These are phyloP conservation scores for Suillus lakei DNA, from an alignment of 768 basidiomycete genomes.

Conservation along the genomic window DNA sequence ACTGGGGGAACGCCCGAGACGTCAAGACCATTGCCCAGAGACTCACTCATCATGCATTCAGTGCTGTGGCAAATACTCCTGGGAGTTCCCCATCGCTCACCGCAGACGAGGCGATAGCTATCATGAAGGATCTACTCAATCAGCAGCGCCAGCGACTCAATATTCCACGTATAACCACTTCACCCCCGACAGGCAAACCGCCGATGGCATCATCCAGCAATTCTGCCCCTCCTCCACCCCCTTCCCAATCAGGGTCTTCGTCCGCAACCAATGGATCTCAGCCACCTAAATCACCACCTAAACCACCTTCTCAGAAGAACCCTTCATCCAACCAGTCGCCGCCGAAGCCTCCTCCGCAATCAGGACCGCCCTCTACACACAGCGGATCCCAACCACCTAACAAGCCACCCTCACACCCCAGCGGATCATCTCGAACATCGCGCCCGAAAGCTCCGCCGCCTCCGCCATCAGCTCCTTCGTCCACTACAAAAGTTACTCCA, in stretches of 20 bases:
- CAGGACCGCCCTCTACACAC: constrained; percentile 8
- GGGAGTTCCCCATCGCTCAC: constrained; percentile 30
- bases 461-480: constrained; percentile 9
- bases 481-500: constrained; percentile 1
- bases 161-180: constrained; percentile 20
- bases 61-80: constrained; percentile 20
- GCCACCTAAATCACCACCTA: constrained; percentile 25
- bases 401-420: background rate
- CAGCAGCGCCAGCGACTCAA: constrained; percentile 30
- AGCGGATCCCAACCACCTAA: background rate
- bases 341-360: constrained; percentile 18
- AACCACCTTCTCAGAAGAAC: constrained; percentile 11
- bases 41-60: constrained; percentile 48
- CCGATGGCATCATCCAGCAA: constrained; percentile 22
- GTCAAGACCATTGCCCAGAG: constrained; percentile 56
- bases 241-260: constrained; percentile 22
- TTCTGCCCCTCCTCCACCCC: constrained; percentile 27
- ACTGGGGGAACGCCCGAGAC: constrained; percentile 77
- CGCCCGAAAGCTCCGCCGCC: constrained; percentile 9
- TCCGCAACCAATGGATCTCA: constrained; percentile 20
- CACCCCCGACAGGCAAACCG: constrained; percentile 5
- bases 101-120: constrained; percentile 32
- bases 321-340: constrained; percentile 17
- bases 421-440: background rate
- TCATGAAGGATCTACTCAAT: constrained; percentile 27